A percentile compares a stretch with the other conserved stretches of the same genome.
Conservation (phyloP, 768 basidiomycete species). For the Rhodotorula taiwanensis region DNA sequence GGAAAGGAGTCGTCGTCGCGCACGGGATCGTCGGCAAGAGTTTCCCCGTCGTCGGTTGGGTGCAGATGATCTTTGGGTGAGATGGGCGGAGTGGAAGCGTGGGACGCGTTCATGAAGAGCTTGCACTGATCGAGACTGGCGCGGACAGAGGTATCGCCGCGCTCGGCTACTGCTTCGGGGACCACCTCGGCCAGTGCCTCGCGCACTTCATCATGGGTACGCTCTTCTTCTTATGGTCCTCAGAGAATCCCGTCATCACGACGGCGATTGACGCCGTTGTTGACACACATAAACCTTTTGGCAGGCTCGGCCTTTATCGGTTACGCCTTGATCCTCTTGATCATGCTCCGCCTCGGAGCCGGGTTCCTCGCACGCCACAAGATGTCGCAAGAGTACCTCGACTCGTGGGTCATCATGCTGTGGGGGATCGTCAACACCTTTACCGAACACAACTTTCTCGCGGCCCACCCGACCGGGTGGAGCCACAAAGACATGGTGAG, state of each 20-base stretch:
- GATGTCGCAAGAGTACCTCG: conserved; percentile 46
- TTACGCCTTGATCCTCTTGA: conserved; percentile 72
- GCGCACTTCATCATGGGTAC: conserved; percentile 45
- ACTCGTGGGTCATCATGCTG: conserved; percentile 44
- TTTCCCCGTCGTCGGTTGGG: conserved; percentile 81
- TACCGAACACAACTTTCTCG: conserved; percentile 64
- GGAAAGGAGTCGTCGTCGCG: conserved; percentile 61
- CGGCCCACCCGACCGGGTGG: conserved; percentile 57
- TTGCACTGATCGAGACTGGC: no score
- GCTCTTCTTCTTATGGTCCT: neutral
- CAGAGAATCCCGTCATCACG: no score
- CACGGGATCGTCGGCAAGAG: conserved; percentile 76
- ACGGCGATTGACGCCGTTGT: no score
- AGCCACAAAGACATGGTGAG: conserved; percentile 62
- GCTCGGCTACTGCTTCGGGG: conserved; percentile 72
- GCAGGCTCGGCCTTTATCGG: conserved; percentile 72
- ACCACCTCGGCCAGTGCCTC: conserved; percentile 65
- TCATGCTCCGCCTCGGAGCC: conserved; percentile 70
- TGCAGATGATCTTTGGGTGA: conserved; percentile 79
- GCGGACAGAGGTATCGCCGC: conserved; percentile 27
- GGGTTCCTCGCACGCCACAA: conserved; percentile 52
- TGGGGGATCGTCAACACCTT: conserved; percentile 74
- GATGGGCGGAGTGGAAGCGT: conserved; percentile 42
- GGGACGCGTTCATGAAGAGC: no score
- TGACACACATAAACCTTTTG: no score